Conservation (phyloP, 73 alveolate genomes). For the Symbiodinium natans region DNA sequence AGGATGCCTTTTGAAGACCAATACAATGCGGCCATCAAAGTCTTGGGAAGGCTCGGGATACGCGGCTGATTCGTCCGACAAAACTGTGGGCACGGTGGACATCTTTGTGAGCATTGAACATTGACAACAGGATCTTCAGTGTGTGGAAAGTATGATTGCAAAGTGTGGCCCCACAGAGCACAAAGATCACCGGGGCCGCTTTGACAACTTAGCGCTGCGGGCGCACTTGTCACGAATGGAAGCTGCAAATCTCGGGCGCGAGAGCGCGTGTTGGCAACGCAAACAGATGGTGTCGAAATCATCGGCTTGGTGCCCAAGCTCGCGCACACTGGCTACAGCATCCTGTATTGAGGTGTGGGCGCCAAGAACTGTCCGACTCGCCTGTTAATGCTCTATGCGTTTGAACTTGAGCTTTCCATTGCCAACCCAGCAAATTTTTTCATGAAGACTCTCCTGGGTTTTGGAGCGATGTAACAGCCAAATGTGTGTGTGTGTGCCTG, state of each 20-base stretch:
- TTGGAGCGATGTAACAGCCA: too few relatives aligned
- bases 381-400: background rate
- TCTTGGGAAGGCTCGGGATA: background rate
- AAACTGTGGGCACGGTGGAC: slow-evolving; percentile 17
- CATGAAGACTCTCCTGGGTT: background rate
- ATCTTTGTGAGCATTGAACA: background rate
- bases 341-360: slow-evolving; percentile 36
- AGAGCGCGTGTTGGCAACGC: background rate
- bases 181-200: slow-evolving; percentile 52
- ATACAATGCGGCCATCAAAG: slow-evolving; percentile 24
- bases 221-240: slow-evolving; percentile 24
- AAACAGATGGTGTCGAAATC: slow-evolving; percentile 52
- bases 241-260: background rate
- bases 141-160: slow-evolving; percentile 33
- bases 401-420: background rate
- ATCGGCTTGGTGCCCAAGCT: slow-evolving; percentile 60
- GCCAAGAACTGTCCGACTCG: background rate
- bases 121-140: background rate
- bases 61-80: background rate
- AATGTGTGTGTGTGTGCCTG: too few relatives aligned
- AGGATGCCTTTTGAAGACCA: slow-evolving; percentile 32
- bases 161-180: background rate
- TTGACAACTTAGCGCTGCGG: background rate
- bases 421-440: background rate
- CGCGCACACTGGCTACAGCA: slow-evolving; percentile 33